These are phyloP conservation scores for Sicyos edulis DNA, from an alignment of 306 rosid species.

Conservation along the genomic window DNA sequence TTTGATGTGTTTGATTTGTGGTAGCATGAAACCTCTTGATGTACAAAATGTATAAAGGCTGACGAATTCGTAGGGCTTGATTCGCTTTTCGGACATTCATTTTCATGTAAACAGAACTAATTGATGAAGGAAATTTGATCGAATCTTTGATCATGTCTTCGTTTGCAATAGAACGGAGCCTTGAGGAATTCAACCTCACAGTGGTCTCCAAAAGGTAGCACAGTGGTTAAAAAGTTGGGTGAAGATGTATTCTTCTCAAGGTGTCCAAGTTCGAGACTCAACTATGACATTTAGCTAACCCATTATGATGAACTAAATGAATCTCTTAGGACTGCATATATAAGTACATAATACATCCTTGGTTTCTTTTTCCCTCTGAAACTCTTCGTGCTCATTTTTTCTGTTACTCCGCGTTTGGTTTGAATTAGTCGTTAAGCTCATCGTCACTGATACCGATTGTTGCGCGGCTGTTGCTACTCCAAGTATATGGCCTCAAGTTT, in stretches of 20 bases:
- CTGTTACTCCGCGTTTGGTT: not conserved
- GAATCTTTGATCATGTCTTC: not conserved
- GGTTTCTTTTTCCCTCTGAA: not conserved
- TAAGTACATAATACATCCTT: conserved; percentile 26
- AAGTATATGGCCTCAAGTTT: conserved; percentile 55
- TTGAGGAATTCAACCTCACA: not conserved
- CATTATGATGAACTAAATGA: conserved; percentile 28
- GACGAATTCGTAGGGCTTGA: not conserved
- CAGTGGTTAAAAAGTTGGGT: too few relatives aligned
- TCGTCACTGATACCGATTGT: conserved; percentile 48
- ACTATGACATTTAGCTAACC: too few relatives aligned
- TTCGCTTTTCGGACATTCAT: not conserved
- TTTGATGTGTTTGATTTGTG: not conserved
- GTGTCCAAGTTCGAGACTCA: too few relatives aligned
- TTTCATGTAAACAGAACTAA: not conserved
- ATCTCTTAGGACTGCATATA: conserved; percentile 66
- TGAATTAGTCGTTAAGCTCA: conserved; percentile 28
- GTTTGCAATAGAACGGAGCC: not conserved
- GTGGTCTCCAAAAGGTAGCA: too few relatives aligned
- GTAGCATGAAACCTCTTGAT: not conserved
- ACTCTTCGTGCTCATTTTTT: not conserved
- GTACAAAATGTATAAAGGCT: not conserved
- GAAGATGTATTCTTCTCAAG: too few relatives aligned
- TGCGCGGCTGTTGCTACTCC: conserved; percentile 73
- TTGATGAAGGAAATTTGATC: not conserved